Conservation (phyloP, 1,284 basidiomycete species). For the Ustilago hordei region DNA sequence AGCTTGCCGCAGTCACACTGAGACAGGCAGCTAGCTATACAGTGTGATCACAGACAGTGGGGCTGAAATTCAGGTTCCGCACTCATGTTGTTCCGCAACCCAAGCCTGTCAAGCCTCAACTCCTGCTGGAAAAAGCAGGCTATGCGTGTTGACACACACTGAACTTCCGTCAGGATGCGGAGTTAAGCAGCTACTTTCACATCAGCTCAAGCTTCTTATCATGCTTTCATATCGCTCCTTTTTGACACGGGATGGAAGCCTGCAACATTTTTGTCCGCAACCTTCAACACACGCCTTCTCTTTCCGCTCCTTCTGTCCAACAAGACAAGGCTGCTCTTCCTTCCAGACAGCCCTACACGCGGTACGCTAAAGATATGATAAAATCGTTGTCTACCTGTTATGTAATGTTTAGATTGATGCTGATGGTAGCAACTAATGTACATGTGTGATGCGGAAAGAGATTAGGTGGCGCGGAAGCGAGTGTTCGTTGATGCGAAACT, state of each 20-base stretch:
- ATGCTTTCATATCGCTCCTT: neutral
- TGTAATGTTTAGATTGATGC: neutral
- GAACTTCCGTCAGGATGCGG: neutral
- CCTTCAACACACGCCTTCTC: neutral
- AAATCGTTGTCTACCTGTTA: neutral
- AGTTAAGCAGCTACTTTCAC: neutral
- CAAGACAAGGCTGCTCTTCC: neutral
- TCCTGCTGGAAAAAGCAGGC: neutral
- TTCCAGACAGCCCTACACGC: no score
- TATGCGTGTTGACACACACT: neutral
- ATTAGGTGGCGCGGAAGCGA: neutral
- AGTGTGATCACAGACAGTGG: neutral
- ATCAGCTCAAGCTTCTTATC: neutral
- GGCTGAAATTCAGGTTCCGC: neutral
- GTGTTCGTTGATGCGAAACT: neutral
- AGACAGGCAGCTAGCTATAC: neutral
- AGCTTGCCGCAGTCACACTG: neutral
- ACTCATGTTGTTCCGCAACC: neutral
- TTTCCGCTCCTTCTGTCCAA: neutral
- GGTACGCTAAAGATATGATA: neutral
- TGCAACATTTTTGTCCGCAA: neutral
- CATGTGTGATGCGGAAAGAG: slow-evolving; percentile 1
- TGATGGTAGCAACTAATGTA: slow-evolving; percentile 4
- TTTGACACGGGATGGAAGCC: neutral
- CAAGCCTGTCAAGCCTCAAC: neutral